Conservation (phyloP, 441 rosid genomes). For the Erodium moschatum region DNA sequence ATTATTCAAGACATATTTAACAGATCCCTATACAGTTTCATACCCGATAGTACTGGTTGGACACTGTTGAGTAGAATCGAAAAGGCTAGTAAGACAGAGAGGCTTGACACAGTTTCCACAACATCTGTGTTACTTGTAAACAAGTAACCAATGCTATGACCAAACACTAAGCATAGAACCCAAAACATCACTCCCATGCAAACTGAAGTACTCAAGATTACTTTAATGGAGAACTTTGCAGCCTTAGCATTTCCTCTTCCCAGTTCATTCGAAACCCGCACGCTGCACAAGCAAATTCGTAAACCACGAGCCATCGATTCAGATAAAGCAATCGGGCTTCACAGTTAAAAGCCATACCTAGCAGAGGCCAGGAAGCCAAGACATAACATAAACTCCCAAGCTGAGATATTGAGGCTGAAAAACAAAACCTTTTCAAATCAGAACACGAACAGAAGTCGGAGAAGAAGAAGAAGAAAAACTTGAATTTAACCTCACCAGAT, state of each 20-base stretch:
- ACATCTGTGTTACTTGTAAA: conserved; percentile 40
- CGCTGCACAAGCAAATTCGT: conserved; percentile 26
- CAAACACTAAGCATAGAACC: conserved; percentile 35
- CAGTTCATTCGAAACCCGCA: conserved; percentile 62
- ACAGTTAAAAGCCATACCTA: conserved; percentile 28
- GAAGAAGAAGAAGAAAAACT: too few species aligned
- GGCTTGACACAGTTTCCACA: conserved; percentile 33
- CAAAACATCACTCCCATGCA: conserved; percentile 35
- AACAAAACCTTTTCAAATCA: neutral
- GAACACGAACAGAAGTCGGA: neutral
- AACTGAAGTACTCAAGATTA: conserved; percentile 30
- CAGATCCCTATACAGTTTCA: neutral
- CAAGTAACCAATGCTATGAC: conserved; percentile 34
- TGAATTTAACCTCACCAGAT: conserved; percentile 36
- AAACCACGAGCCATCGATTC: neutral
- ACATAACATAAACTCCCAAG: conserved; percentile 44
- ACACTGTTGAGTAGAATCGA: conserved; percentile 50
- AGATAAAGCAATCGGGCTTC: neutral
- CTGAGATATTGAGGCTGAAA: conserved; percentile 39
- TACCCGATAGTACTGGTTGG: conserved; percentile 55
- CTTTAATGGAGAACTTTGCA: conserved; percentile 46
- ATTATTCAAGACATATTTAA: too few species aligned
- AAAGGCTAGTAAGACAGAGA: conserved; percentile 42
- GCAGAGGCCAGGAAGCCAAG: conserved; percentile 53
- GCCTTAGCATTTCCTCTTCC: conserved; percentile 53